These are phyloP conservation scores for Geoglossum cookeanum DNA, from an alignment of 2,329 filamentous ascomycete species.

Conservation along the genomic window DNA sequence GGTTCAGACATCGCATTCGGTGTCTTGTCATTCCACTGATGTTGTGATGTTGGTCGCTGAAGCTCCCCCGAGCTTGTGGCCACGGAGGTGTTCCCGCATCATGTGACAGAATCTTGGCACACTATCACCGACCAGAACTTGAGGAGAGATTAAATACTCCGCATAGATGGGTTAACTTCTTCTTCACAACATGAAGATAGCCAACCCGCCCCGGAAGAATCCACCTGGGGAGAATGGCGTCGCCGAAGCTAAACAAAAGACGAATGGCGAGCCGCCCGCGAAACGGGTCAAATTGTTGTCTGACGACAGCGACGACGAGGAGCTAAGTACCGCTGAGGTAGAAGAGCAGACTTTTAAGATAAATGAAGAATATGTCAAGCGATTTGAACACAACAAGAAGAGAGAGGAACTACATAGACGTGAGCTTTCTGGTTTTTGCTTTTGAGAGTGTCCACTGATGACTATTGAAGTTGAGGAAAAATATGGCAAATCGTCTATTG, in stretches of 20 bases:
- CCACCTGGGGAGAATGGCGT: background rate
- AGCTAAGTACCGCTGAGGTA: background rate
- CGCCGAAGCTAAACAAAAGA: background rate
- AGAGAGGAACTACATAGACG: conserved; percentile 62
- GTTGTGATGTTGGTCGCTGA: no score
- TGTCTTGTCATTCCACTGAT: no score
- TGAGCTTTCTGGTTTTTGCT: conserved; percentile 24
- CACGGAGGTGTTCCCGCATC: no score
- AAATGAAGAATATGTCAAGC: conserved; percentile 73
- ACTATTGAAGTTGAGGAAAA: conserved; percentile 62
- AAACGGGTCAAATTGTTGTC: conserved; percentile 5
- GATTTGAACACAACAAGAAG: conserved; percentile 96
- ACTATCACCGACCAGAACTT: no score
- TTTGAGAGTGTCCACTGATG: conserved; percentile 10
- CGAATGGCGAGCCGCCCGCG: conserved; percentile 1
- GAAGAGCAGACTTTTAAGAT: conserved; percentile 43
- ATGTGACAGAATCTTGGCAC: no score
- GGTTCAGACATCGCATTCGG: background rate
- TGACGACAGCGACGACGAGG: conserved; percentile 2
- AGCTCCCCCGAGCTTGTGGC: no score
- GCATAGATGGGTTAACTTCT: background rate
- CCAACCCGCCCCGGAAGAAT: no score
- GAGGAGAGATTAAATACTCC: no score
- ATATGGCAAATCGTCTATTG: conserved; percentile 33
- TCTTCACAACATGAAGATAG: background rate